Evolutionary conservation across 345 rosid species (phyloP), one percentile per base, ranked within the genome.

Genomic region (Anacardium occidentale): DNA sequence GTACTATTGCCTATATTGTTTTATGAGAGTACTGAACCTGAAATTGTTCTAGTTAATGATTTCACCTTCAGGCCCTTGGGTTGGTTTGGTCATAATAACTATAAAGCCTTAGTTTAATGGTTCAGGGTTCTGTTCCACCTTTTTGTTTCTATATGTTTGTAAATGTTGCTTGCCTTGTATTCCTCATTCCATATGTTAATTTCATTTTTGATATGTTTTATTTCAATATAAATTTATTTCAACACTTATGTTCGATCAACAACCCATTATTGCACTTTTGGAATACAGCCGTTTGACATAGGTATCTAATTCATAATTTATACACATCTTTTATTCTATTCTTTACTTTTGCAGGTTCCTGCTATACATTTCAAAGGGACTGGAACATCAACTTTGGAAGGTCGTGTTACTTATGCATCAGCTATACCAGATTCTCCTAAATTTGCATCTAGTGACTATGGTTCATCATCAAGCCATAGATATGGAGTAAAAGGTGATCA

Each of bases 401-500:
- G 80, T 72, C 97, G 92, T 68, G 81, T 90, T 5, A 84, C 81
- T 74, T 95, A 92, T 79, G 68, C 87, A 42, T 86, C 96, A 34
- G 74, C 89, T 69, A 32, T 85, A 21, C 59, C 89, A 14, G 93
- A 89, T 75, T 92, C 99, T 21, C 97, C 99, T 0, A 94, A 92
- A 75, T 92, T 81, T 85, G 76, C 84, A 63, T 76, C 97, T 66
- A 80, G 88, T 65, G 93, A 87, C 50, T 92, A 89, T 73, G 64
- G 87, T 66, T 76, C 97, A 63, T 81, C 92, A 40, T 81, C 98
- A 14, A 81, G 80, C 66, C 99, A 87, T 74, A 85, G 78, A 64
- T 95, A 87, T 88, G 86, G 89, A 80, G 93, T 76, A 74, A 95
- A 88, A 81, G 78, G 77, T 65, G 97, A 94, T 29, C 88, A 85